phyloP scores from a whole-genome alignment of 2,329 filamentous ascomycete genomes.

The Cladosporium sp. region DNA sequence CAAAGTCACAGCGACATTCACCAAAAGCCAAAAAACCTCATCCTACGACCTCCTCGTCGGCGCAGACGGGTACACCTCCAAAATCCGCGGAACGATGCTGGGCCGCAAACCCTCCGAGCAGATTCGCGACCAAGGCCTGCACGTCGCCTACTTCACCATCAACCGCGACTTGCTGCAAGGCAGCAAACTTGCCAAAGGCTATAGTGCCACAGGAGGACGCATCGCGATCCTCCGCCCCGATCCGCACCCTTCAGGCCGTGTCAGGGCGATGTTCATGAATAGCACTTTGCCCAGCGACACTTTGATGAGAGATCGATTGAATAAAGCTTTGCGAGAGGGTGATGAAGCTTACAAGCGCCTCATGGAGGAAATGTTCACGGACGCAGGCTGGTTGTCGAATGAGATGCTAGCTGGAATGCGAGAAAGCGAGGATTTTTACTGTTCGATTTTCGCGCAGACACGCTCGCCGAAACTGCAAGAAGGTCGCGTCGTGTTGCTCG shows the following conservation, averaged over 20 bases:
- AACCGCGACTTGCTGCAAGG: conserved; percentile 25
- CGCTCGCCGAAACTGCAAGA: conserved; percentile 32
- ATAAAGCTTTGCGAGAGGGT: conserved; percentile 27
- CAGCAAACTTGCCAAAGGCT: conserved; percentile 17
- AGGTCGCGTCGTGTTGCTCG: conserved; percentile 25
- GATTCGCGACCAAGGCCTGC: conserved; percentile 28
- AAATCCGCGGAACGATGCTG: conserved; percentile 18
- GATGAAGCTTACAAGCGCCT: conserved; percentile 20
- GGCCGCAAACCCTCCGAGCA: conserved; percentile 19
- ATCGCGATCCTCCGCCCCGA: conserved; percentile 24
- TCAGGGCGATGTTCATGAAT: conserved; percentile 17
- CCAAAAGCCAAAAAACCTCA: conserved; percentile 13
- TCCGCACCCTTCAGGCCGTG: conserved; percentile 16
- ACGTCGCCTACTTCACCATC: conserved; percentile 41
- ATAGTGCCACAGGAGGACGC: conserved; percentile 19
- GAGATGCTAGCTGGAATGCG: conserved; percentile 37
- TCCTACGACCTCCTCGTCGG: conserved; percentile 23
- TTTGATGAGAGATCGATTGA: conserved; percentile 26
- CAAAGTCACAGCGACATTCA: conserved; percentile 17
- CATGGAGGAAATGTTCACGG: conserved; percentile 22
- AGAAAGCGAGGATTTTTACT: conserved; percentile 26
- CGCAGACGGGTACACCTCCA: conserved; percentile 23
- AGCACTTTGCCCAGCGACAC: conserved; percentile 17
- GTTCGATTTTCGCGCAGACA: conserved; percentile 24
- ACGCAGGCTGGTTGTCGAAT: conserved; percentile 29